These are phyloP conservation scores for Cyclanthera cordifolia DNA, from an alignment of 306 rosid genomes.

Conservation along the genomic window DNA sequence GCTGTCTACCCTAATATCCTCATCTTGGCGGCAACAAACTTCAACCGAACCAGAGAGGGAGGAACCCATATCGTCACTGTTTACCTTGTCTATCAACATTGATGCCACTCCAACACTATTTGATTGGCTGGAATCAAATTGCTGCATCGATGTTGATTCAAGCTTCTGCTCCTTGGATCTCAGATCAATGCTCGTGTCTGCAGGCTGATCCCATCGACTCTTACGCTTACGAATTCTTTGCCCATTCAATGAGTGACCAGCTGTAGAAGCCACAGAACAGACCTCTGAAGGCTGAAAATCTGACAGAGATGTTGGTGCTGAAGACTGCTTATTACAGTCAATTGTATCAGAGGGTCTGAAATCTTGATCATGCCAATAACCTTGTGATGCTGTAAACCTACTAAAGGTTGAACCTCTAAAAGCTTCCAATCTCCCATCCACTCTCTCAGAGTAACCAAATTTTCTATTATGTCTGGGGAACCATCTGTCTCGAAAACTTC, in stretches of 20 bases:
- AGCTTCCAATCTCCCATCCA: slow-evolving; percentile 46
- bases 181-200: slow-evolving; percentile 33
- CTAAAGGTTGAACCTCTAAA: slow-evolving; percentile 43
- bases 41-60: slow-evolving; percentile 14
- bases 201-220: slow-evolving; percentile 98
- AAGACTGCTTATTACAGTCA: slow-evolving; percentile 42
- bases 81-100: slow-evolving; percentile 7
- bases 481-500: slow-evolving; percentile 93
- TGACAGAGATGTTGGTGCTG: slow-evolving; percentile 25
- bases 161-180: slow-evolving; percentile 32
- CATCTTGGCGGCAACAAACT: slow-evolving; percentile 21
- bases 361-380: slow-evolving; percentile 49
- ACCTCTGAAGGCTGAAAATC: slow-evolving; percentile 39
- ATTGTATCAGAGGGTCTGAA: slow-evolving; percentile 49
- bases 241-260: slow-evolving; percentile 28
- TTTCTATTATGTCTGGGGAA: slow-evolving; percentile 52
- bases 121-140: slow-evolving; percentile 18
- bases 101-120: slow-evolving; percentile 12
- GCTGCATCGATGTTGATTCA: slow-evolving; percentile 16
- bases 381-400: slow-evolving; percentile 37
- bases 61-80: slow-evolving; percentile 10
- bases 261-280: slow-evolving; percentile 27
- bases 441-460: slow-evolving; percentile 47
- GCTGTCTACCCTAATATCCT: slow-evolving; percentile 21
- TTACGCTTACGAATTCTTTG: slow-evolving; percentile 69